Evolutionary conservation across 139 green algal species (phyloP).

Genomic region (Asterochloris erici): DNA sequence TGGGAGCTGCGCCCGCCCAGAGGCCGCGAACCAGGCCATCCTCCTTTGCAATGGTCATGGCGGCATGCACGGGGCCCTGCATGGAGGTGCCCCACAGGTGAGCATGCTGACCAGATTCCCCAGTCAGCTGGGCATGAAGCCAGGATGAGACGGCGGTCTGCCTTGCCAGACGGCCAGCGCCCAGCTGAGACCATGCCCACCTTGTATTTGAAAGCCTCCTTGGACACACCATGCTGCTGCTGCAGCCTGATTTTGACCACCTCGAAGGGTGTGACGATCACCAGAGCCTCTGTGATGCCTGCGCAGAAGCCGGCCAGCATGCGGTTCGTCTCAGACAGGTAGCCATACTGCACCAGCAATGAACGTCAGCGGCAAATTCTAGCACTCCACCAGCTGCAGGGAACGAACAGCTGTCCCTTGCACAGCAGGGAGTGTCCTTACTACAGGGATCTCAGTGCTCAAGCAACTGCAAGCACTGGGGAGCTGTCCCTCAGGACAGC

Average conservation of each 20-base stretch:
- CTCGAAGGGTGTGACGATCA: constrained; percentile 97
- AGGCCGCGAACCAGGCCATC: constrained; percentile 75
- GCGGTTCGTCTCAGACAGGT: constrained; percentile 52
- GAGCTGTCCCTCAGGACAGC: too few relatives aligned
- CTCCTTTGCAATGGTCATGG: constrained; percentile 72
- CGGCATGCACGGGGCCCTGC: constrained; percentile 81
- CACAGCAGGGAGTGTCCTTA: background rate
- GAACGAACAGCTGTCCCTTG: background rate
- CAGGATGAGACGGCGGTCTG: too few relatives aligned
- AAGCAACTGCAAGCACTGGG: background rate
- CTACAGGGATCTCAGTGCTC: background rate
- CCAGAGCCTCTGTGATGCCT: constrained; percentile 86
- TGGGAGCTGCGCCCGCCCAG: constrained; percentile 87
- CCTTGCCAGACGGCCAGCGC: background rate
- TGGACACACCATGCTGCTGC: constrained; percentile 78
- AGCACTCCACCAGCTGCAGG: background rate
- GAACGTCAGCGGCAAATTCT: background rate
- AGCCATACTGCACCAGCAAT: constrained; percentile 39
- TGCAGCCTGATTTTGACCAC: constrained; percentile 95
- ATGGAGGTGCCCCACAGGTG: background rate
- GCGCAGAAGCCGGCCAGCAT: constrained; percentile 74
- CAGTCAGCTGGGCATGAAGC: background rate
- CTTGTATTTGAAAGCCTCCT: constrained; percentile 79
- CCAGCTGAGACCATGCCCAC: constrained; percentile 17
- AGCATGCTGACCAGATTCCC: background rate